Evolutionary conservation across 2,329 filamentous ascomycete species (phyloP), one percentile per base, ranked within the genome.

Genomic region (Cladosporium phlei): DNA sequence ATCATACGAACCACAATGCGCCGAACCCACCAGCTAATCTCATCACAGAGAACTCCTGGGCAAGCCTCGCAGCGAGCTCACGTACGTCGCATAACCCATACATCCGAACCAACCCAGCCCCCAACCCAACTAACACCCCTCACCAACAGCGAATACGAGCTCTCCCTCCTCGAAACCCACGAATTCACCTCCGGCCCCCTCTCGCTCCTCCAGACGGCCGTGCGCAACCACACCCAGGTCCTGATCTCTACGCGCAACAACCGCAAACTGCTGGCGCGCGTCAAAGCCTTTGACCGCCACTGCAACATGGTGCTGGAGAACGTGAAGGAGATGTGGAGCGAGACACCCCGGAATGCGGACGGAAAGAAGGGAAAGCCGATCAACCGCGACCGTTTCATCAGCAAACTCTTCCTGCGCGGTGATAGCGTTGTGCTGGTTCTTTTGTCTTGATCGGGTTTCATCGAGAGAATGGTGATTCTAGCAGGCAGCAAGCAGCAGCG

Each of bases 261-360:
- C 76, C 86, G 91, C 71, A 98, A 98, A 77, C 79, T 98, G 38
- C 83, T 98, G 46, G 93, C 91, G 42, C 86, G 93, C 55, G 91
- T 98, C 64, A 98, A 98, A 77, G 93, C 93, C 5, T 98, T 98
- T 67, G 93, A 98, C 71, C 80, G 93, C 51, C 93, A 98, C 72
- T 97, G 90, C 80, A 98, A 98, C 73, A 97, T 98, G 93, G 87
- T 95, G 3, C 76, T 96, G 38, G 89, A 95, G 75, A 95, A 95
- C 59, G 89, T 94, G 33, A 94, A 94, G 77, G 93, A 98, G 74
- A 97, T 98, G 91, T 98, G 93, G 93, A 96, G 90, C 8, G 93
- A 98, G 73, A 93, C 86, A 47, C 89, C 91, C 38, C 76, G 82
- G 51, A 77, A 87, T 62, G 82, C 86, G 17, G 85, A 83, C 55